Conservation (phyloP, 192 early-diverging fungal genomes). For the Backusella liffmaniae region DNA sequence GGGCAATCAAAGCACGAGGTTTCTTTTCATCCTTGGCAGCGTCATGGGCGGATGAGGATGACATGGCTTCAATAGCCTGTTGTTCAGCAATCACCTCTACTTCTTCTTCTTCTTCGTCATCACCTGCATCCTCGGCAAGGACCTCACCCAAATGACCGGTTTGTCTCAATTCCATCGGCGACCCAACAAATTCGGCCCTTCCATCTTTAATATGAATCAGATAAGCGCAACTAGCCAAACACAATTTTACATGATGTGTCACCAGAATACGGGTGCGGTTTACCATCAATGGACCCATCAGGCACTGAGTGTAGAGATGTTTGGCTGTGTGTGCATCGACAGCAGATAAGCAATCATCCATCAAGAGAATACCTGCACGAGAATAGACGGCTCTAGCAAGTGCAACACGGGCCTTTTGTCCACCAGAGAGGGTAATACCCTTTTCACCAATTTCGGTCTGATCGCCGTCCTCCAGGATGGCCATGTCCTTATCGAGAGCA, state of each 20-base stretch:
- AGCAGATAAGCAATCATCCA: conserved; percentile 89
- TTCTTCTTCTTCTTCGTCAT: conserved; percentile 17
- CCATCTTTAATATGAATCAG: conserved; percentile 53
- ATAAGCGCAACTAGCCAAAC: conserved; percentile 52
- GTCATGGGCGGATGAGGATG: not conserved
- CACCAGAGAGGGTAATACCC: conserved; percentile 83
- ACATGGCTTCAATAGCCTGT: not conserved
- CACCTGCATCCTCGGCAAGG: conserved; percentile 32
- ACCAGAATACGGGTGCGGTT: conserved; percentile 84
- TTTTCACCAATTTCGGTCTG: conserved; percentile 80
- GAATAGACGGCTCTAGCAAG: conserved; percentile 87
- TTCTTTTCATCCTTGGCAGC: conserved; percentile 11
- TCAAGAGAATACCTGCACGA: conserved; percentile 60
- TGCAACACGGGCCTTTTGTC: conserved; percentile 86
- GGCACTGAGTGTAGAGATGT: conserved; percentile 75
- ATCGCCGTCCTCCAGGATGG: conserved; percentile 80
- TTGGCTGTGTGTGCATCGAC: conserved; percentile 85
- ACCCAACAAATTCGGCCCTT: conserved; percentile 37
- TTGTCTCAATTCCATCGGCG: conserved; percentile 29
- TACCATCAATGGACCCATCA: conserved; percentile 72
- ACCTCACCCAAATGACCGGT: conserved; percentile 28
- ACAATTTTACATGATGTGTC: conserved; percentile 70
- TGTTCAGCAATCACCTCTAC: not conserved
- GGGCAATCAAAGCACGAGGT: conserved; percentile 43
- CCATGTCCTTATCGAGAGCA: conserved; percentile 77